Percentiles rank a stretch among this genome's conserved stretches.
Evolutionary conservation across 352 stramenopile species (phyloP).

Genomic region (Globisporangium nagaii): DNA sequence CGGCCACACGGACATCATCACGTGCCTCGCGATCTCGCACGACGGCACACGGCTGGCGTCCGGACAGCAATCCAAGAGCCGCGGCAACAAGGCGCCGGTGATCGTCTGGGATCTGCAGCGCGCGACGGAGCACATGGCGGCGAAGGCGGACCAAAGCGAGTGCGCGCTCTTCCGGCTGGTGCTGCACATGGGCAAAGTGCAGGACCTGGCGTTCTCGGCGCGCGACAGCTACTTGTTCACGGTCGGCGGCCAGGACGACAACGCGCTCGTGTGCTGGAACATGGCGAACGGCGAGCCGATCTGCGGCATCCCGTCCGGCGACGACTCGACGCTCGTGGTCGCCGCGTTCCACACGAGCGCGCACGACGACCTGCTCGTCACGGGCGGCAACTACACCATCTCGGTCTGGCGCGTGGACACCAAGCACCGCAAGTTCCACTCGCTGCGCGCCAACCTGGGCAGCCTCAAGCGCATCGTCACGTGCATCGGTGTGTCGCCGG

Average conservation of each 20-base stretch:
- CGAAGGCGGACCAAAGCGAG: conserved; percentile 62
- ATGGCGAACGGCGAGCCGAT: conserved; percentile 85
- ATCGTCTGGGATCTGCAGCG: conserved; percentile 92
- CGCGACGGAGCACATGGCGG: conserved; percentile 63
- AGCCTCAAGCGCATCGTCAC: conserved; percentile 91
- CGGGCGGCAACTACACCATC: conserved; percentile 92
- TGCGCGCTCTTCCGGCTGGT: conserved; percentile 89
- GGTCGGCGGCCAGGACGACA: conserved; percentile 95
- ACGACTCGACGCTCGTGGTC: conserved; percentile 89
- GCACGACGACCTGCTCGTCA: conserved; percentile 93
- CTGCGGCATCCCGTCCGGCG: conserved; percentile 90
- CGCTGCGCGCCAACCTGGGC: conserved; percentile 92
- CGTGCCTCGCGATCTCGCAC: conserved; percentile 89
- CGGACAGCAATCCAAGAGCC: conserved; percentile 89
- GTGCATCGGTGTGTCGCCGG: conserved; percentile 88
- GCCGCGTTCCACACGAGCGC: conserved; percentile 75
- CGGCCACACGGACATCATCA: conserved; percentile 91
- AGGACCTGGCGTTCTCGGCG: conserved; percentile 89
- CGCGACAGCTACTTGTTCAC: conserved; percentile 88
- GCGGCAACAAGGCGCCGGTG: conserved; percentile 93
- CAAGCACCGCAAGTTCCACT: conserved; percentile 91
- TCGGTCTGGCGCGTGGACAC: conserved; percentile 84
- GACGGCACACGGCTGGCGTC: conserved; percentile 86
- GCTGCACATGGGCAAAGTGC: conserved; percentile 94
- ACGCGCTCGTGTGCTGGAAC: conserved; percentile 96